Percentiles rank a stretch among this genome's conserved stretches.
These are phyloP conservation scores for Debaryomyces coudertii DNA, from an alignment of 1,139 yeast genomes.

Conservation along the genomic window DNA sequence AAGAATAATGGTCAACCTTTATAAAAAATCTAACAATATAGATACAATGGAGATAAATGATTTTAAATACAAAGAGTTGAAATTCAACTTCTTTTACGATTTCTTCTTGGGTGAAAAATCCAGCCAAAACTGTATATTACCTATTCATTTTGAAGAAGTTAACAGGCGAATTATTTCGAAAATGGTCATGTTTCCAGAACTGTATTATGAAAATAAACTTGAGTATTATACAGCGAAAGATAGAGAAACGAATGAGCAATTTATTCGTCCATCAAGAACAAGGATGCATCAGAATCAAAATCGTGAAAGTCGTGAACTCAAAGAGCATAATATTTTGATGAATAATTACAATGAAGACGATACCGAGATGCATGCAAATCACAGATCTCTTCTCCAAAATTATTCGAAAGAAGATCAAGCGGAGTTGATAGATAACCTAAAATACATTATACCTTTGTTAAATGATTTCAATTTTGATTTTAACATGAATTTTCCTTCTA, in stretches of 20 bases:
- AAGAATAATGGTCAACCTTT: constrained; percentile 27
- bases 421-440: constrained; percentile 21
- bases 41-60: constrained; percentile 28
- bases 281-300: neutral
- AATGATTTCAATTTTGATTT: constrained; percentile 35
- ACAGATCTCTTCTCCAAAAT: neutral
- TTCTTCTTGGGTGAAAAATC: constrained; percentile 20
- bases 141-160: constrained; percentile 17
- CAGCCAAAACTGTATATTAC: constrained; percentile 19
- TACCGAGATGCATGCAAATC: neutral
- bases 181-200: constrained; percentile 18
- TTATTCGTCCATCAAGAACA: neutral
- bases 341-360: neutral
- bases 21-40: constrained; percentile 26
- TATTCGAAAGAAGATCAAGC: constrained; percentile 21
- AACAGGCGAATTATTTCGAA: constrained; percentile 19
- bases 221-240: neutral
- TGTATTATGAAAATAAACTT: constrained; percentile 4
- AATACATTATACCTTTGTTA: constrained; percentile 33
- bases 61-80: constrained; percentile 23
- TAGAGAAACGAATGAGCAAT: neutral
- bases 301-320: neutral
- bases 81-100: constrained; percentile 21
- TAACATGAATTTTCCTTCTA: constrained; percentile 26
- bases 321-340: neutral